These are phyloP conservation scores for Meira miltonrushii DNA, from an alignment of 1,284 basidiomycete genomes.

Conservation along the genomic window DNA sequence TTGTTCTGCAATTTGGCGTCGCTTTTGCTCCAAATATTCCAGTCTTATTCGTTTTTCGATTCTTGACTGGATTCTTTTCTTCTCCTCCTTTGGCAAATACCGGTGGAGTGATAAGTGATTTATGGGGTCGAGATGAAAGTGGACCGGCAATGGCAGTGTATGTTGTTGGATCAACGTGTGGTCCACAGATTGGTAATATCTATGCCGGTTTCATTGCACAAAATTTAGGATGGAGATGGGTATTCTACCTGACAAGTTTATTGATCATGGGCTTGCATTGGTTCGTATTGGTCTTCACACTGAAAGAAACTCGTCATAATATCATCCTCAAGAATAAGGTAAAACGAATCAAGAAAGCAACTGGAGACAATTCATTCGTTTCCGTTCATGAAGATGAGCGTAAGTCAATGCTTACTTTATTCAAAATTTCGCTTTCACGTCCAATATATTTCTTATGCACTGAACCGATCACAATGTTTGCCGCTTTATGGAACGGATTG, in stretches of 20 bases:
- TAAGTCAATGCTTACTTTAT: conserved; percentile 35
- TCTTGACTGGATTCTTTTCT: conserved; percentile 44
- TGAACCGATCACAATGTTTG: conserved; percentile 61
- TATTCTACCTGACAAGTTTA: conserved; percentile 38
- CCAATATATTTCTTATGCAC: conserved; percentile 60
- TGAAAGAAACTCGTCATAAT: conserved; percentile 41
- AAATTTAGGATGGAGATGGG: conserved; percentile 38
- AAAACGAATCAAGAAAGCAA: conserved; percentile 15
- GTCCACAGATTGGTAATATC: conserved; percentile 38
- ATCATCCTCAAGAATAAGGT: conserved; percentile 31
- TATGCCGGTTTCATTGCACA: conserved; percentile 38
- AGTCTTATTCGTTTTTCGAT: conserved; percentile 40
- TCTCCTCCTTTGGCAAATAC: conserved; percentile 26
- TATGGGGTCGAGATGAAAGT: conserved; percentile 34
- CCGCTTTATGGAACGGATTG: conserved; percentile 36
- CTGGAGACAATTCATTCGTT: conserved; percentile 37
- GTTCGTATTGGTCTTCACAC: conserved; percentile 29
- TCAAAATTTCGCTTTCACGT: conserved; percentile 54
- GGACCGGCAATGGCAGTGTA: conserved; percentile 39
- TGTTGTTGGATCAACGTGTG: conserved; percentile 32
- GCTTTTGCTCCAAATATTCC: conserved; percentile 40
- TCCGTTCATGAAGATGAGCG: conserved; percentile 23
- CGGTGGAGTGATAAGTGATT: conserved; percentile 35
- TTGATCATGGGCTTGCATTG: conserved; percentile 36
- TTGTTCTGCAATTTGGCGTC: conserved; percentile 30